Evolutionary conservation across 73 alveolate species (phyloP).

Genomic region (Paramecium caudatum): DNA sequence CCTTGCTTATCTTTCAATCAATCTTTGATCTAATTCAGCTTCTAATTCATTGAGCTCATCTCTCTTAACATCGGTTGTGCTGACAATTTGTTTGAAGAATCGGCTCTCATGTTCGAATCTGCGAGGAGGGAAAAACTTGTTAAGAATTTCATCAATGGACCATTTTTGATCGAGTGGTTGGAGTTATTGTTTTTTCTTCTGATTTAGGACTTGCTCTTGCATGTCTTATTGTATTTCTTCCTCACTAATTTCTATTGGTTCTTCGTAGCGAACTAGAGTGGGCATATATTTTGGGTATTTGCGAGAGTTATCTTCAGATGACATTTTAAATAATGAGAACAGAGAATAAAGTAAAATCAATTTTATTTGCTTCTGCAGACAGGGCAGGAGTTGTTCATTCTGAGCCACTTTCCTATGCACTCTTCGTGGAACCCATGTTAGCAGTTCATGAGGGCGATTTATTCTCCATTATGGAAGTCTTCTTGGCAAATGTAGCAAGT

Average conservation of each 20-base stretch:
- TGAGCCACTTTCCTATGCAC: slow-evolving; percentile 92
- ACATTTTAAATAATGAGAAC: too few relatives aligned
- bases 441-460: slow-evolving; percentile 86
- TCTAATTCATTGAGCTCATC: slow-evolving; percentile 78
- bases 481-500: slow-evolving; percentile 91
- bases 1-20: slow-evolving; percentile 82
- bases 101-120: slow-evolving; percentile 62
- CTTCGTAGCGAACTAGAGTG: slow-evolving; percentile 41
- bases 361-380: slow-evolving; percentile 86
- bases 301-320: neutral
- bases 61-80: slow-evolving; percentile 73
- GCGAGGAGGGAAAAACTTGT: slow-evolving; percentile 72
- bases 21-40: slow-evolving; percentile 79
- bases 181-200: slow-evolving; percentile 72
- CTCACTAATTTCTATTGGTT: slow-evolving; percentile 27
- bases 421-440: slow-evolving; percentile 87
- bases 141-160: slow-evolving; percentile 72
- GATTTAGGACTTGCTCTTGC: neutral
- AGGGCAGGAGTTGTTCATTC: slow-evolving; percentile 97
- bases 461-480: slow-evolving; percentile 83
- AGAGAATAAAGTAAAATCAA: neutral
- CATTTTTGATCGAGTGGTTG: slow-evolving; percentile 76
- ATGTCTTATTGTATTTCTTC: slow-evolving; percentile 5
- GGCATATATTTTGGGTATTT: slow-evolving; percentile 60
- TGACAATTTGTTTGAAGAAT: slow-evolving; percentile 49